Base-by-base conservation (phyloP, 2,329 filamentous ascomycete genomes). In the Exophiala aquamarina region DNA sequence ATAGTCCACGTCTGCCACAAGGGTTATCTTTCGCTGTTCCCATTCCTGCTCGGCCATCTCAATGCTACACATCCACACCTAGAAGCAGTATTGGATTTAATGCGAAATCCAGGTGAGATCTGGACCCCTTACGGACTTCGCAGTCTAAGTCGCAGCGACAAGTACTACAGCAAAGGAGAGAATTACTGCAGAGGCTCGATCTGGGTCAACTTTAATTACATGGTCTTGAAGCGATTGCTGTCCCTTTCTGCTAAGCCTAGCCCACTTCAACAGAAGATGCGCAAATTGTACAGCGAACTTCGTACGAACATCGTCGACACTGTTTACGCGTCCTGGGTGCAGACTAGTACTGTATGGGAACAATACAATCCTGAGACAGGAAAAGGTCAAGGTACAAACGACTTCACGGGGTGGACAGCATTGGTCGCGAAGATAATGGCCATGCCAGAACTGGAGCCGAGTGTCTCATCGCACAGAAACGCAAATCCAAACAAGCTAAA, bases 311-410 rank as follows among this genome's bases (percentile, higher is more conserved):
- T 97, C 9, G 86, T 97, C 35, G 79, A 90, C 41, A 96, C 90
- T 1, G 86, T 97, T 11, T 95, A 86, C 73, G 79, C 84, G 47
- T 84, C 83, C 65, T 98, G 92, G 92, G 76, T 84, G 64, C 82
- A 89, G 63, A 97, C 93, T 0, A 91, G 92, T n/a, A 97, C 96
- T 65, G 92, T 92, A 0, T 98, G 92, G 92, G 92, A 98, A 70
- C 93, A 97, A 71, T 98, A 97, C 68, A 88, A 95, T 66, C 89
- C 91, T 0, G 89, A 95, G 61, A 95, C 88, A 3, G 92, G 93
- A 36, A 80, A 81, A 43, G 92, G 93, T 14, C 92, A 96, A 74
- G 79, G 93, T 35, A 97, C 90, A 4, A 89, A 95, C 74, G 91
- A 96, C 68, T 98, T 98, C 65, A 95, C 92, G 0, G 92, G 92